Evolutionary conservation across 306 rosid species (phyloP), one percentile per base, ranked within the genome.

Genomic region (Vachellia pachyceras): DNA sequence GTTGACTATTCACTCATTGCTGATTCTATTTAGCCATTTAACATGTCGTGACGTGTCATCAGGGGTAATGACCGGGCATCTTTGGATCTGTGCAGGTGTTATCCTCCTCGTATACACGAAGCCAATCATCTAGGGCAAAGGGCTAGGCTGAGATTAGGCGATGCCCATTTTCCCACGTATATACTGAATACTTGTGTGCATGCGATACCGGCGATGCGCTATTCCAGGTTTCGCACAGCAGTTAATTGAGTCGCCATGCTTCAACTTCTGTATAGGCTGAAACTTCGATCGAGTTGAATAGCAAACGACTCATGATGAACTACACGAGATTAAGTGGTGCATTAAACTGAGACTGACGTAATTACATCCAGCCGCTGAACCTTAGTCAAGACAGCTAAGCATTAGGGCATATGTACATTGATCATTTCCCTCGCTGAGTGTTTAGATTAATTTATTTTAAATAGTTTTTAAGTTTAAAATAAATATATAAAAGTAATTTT

Each of bases 41-140:
- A 9, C 33, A 39, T 39, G 33, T 37, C 18, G 9, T 64, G 22
- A 57, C 23, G 41, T 44, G 54, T 71, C 63, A 17, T 17, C 47
- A 4, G 18, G 65, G 18, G 11, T 50, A 35, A 6, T 25, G 58
- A 14, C 40, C 39, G 23, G 73, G 12, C 78, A 36, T 79, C 49
- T 25, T 66, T 79, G 77, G 10, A 66, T 69, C 45, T 58, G 76
- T 80, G 80, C 90, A 95, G 98, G 92, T 92, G 69, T 50, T 92
- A 58, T 92, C 97, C 57, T 92, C 97, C 76, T 94, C 98, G 37
- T 91, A 44, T 44, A 69, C 74, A 5, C 74, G 74, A 44, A 69
- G 74, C 39, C 74, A 69, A 42, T 69, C 74, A 22, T 20, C 74
- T 44, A 88, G 89, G 89, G 67, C 82, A 63, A 87, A 93, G 84